Conservation (phyloP, 2,329 filamentous ascomycete genomes). For the Diatrype stigma region DNA sequence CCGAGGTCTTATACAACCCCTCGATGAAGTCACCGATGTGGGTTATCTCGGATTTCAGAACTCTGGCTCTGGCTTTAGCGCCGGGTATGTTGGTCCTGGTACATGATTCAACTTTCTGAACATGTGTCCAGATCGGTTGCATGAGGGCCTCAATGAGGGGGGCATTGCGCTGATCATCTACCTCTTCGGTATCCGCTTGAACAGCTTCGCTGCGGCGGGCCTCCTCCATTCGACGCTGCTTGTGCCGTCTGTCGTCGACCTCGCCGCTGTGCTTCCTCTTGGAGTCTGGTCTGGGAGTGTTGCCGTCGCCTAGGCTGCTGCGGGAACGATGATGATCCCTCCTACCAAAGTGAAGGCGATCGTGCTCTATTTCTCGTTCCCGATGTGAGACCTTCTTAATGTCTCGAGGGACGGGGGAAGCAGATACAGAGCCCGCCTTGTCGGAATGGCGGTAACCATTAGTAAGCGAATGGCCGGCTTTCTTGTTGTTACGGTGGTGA, state of each 20-base stretch:
- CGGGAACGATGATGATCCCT: slow-evolving; percentile 48
- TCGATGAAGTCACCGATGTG: slow-evolving; percentile 32
- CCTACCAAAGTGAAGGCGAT: slow-evolving; percentile 33
- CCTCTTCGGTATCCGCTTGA: slow-evolving; percentile 34
- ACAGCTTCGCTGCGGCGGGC: slow-evolving; percentile 31
- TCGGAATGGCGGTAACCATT: slow-evolving; percentile 60
- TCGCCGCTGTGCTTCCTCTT: slow-evolving; percentile 60
- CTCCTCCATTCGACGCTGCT: slow-evolving; percentile 49
- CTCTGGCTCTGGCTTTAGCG: slow-evolving; percentile 29
- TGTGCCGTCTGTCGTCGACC: slow-evolving; percentile 45
- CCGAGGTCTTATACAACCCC: slow-evolving; percentile 27
- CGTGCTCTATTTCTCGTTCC: slow-evolving; percentile 40
- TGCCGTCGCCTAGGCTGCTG: slow-evolving; percentile 47
- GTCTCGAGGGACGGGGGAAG: slow-evolving; percentile 63
- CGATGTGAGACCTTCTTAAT: slow-evolving; percentile 45
- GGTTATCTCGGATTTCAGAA: slow-evolving; percentile 30
- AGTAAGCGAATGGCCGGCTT: slow-evolving; percentile 46
- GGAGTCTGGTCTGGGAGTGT: slow-evolving; percentile 47
- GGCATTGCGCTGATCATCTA: slow-evolving; percentile 32
- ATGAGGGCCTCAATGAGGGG: slow-evolving; percentile 29
- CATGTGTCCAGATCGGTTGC: slow-evolving; percentile 29
- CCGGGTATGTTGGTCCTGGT: slow-evolving; percentile 30
- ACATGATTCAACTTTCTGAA: slow-evolving; percentile 28
- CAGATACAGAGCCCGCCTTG: slow-evolving; percentile 57
- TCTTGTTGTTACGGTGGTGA: slow-evolving; percentile 93